Evolutionary conservation across 495 filamentous ascomycete species (phyloP).

Genomic region (Trichoderma parareesei): DNA sequence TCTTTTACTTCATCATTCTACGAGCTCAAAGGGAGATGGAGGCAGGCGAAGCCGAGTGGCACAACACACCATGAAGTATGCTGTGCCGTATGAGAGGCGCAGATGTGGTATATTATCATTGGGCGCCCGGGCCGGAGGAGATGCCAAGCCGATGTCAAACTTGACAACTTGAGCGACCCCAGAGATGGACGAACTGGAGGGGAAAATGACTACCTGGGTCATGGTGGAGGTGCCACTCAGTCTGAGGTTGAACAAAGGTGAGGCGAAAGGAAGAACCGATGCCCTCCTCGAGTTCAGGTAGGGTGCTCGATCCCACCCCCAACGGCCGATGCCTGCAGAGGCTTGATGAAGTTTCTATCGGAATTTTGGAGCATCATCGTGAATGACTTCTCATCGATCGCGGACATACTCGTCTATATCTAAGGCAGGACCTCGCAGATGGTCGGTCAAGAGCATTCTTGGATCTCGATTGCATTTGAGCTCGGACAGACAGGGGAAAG

Average conservation of each 20-base stretch:
- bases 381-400: background rate
- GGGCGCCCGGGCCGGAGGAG: background rate
- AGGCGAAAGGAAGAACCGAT: background rate
- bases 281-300: background rate
- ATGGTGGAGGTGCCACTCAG: background rate
- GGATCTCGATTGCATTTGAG: too few relatives aligned
- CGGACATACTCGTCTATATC: background rate
- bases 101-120: background rate
- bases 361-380: background rate
- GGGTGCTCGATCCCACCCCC: background rate
- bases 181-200: background rate
- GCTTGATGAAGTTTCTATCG: background rate
- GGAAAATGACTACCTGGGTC: background rate
- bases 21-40: too few relatives aligned
- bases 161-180: background rate
- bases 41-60: background rate
- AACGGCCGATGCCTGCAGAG: background rate
- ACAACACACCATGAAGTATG: background rate
- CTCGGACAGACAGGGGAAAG: too few relatives aligned
- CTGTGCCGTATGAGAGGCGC: background rate
- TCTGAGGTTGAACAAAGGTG: background rate
- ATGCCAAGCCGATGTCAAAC: background rate
- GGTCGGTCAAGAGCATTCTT: background rate
- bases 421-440: background rate
- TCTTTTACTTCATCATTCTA: too few relatives aligned